Conservation (phyloP, 768 basidiomycete genomes). For the Hemileccinum rubropunctum region DNA sequence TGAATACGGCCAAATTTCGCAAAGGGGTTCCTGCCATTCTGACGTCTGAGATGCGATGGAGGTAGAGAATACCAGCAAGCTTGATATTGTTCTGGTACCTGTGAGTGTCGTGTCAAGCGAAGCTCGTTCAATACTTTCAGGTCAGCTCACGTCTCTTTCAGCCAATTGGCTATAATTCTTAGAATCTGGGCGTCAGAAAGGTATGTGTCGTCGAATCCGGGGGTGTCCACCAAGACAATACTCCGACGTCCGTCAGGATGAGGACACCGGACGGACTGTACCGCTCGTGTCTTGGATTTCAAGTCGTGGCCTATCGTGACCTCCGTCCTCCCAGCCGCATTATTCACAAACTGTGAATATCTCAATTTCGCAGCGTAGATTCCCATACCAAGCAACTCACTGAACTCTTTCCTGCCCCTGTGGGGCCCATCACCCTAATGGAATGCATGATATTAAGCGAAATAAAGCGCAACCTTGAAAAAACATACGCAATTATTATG, state of each 20-base stretch:
- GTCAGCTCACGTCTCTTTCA: constrained; percentile 14
- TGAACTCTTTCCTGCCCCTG: constrained; percentile 18
- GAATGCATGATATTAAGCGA: not conserved
- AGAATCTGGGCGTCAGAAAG: constrained; percentile 10
- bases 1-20: constrained; percentile 9
- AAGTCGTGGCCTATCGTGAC: not conserved
- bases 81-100: constrained; percentile 11
- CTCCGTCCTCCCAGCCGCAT: not conserved
- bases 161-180: constrained; percentile 12
- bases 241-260: constrained; percentile 15
- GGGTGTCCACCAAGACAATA: constrained; percentile 17
- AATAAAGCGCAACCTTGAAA: not conserved
- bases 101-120: not conserved
- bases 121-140: not conserved
- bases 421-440: constrained; percentile 17
- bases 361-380: not conserved
- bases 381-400: constrained; percentile 3
- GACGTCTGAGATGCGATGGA: constrained; percentile 13
- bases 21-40: constrained; percentile 10
- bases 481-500: constrained; percentile 19
- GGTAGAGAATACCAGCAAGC: constrained; percentile 12
- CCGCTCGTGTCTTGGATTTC: constrained; percentile 5
- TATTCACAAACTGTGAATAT: constrained; percentile 13
- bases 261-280: constrained; percentile 7
- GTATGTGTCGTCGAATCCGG: constrained; percentile 16